phyloP scores from a whole-genome alignment of 176 grass and related monocot genomes.

The Triticum timopheevii region DNA sequence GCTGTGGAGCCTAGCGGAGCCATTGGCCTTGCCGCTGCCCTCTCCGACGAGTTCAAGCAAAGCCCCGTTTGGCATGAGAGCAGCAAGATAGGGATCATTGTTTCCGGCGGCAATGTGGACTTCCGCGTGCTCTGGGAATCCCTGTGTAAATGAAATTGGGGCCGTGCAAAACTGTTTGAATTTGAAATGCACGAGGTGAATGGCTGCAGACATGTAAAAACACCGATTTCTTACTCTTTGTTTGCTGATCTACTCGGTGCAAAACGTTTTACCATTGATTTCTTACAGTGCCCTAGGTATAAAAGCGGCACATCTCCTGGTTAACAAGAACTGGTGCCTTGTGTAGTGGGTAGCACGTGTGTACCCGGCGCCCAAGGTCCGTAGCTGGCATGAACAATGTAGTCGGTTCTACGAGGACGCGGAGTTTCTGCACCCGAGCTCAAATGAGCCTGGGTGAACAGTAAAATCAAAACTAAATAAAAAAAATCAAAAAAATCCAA shows the following conservation, averaged over 20 bases:
- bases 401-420: no score
- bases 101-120: slow-evolving; percentile 88
- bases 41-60: slow-evolving; percentile 74
- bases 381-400: no score
- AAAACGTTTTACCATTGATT: background rate
- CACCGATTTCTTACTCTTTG: background rate
- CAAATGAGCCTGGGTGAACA: no score
- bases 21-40: slow-evolving; percentile 70
- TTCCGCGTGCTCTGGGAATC: slow-evolving; percentile 78
- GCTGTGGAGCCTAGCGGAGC: slow-evolving; percentile 77
- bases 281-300: background rate
- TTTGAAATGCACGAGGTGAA: background rate
- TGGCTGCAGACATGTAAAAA: background rate
- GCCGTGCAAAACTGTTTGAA: background rate
- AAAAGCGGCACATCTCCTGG: no score
- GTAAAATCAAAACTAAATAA: no score
- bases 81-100: slow-evolving; percentile 81
- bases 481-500: no score
- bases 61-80: slow-evolving; percentile 59
- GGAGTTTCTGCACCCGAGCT: no score
- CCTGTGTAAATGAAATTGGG: slow-evolving; percentile 24
- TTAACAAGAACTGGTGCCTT: no score
- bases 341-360: no score
- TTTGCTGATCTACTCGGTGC: background rate
- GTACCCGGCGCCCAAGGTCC: no score